Evolutionary conservation across 306 rosid species (phyloP), one percentile per base, ranked within the genome.

Genomic region (Quillaja saponaria): DNA sequence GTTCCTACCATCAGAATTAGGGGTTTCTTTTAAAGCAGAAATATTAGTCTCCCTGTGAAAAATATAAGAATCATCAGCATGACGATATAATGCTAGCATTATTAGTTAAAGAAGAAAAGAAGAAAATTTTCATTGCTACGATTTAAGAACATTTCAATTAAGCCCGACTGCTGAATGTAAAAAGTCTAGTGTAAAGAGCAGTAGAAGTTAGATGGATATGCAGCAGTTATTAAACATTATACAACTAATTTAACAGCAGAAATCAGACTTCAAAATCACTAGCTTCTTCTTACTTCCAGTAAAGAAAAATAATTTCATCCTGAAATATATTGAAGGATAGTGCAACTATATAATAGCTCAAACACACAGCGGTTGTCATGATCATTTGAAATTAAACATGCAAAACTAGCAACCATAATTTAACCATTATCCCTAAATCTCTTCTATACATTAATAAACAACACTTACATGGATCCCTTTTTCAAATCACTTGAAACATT

Each of bases 401-500:
- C 49, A 13, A 64, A 17, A 19, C 37, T 25, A 39, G 41, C 5
- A 19, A 20, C 48, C 39, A 46, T 38, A 20, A 60, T 12, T 16
- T 13, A 19, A 18, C 34, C 13, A 20, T 1, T 14, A 8, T 31
- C 21, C 7, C 19, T 39, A 13, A n/a, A 41, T 28, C 20, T 50
- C 14, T 51, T 48, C 20, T 16, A n/a, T 14, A n/a, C 40, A 34
- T 6, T 10, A 80, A 63, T 15, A 44, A 62, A 61, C 64, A 62
- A 61, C 64, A 74, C 79, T 50, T 76, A 89, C 96, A 56, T 63
- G 5, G 70, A 61, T 64, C 63, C 76, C 28, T 54, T 76, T 58
- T 53, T 76, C 13, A 46, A 37, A 61, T 66, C 69, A 47, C 38
- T 65, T 11, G 87, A 28, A 54, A 73, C 66, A 20, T 38, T 31